Base-by-base conservation (phyloP, 495 filamentous ascomycete genomes). In the Aspergillus diversus region DNA sequence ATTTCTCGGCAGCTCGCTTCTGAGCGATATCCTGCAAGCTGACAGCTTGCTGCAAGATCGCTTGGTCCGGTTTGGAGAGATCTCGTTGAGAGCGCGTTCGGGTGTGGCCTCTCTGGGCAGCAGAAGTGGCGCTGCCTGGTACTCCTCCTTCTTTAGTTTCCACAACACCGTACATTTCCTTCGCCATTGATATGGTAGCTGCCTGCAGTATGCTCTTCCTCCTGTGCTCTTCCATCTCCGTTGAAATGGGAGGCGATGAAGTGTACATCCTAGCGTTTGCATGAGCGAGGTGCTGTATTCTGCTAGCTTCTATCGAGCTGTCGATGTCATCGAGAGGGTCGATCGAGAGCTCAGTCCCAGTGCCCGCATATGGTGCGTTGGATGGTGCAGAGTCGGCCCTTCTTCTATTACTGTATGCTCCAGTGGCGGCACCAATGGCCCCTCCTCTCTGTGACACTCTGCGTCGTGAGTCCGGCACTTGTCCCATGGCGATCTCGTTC, bases 121-220 rank as follows among this genome's bases (percentile, higher is more conserved):
- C 80, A 50, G 43, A 66, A 57, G 67, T 5, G 47, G 47, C 66
- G 63, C 64, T 59, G 57, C 66, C 69, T 31, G 63, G 46, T 32
- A 50, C 54, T 8, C 60, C 56, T 37, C 57, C 71, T 63, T 61
- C 80, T 70, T 51, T 87, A 43, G 83, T 75, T 43, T 83, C 74
- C 84, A 86, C 69, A 53, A 85, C 71, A 13, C 75, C 83, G 73
- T 92, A 96, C 89, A 96, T 92, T 61, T 89, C 83, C 73, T 86
- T 91, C 31, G 93, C 92, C 92, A 97, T 96, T 5, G 88, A 90
- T 1, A 96, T 75, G 5, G 93, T 90, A 16, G 92, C 92, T 17
- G 92, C 92, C 61, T 86, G 90, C 0, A 96, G 75, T 6, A 87
- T 86, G 69, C 90, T 88, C 37, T 85, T 80, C 56, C 82, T 85